Percentiles rank a stretch among this genome's conserved stretches.
phyloP scores from a whole-genome alignment of 768 basidiomycete species.

The Coprinopsis marcescibilis region DNA sequence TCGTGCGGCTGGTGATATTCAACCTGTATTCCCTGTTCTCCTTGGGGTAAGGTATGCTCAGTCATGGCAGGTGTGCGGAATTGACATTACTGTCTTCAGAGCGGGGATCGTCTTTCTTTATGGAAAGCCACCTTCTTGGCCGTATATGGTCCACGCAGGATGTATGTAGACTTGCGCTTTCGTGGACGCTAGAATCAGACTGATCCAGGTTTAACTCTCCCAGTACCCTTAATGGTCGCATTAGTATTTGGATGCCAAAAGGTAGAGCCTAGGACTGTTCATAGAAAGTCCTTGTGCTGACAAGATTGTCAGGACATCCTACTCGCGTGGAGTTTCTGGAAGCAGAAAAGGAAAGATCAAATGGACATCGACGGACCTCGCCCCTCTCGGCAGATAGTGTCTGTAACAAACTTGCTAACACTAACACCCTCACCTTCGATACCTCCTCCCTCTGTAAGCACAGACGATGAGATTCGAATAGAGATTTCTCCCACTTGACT shows the following conservation, averaged over 20 bases:
- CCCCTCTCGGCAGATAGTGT: background rate
- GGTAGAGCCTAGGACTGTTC: constrained; percentile 22
- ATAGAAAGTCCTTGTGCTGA: constrained; percentile 1
- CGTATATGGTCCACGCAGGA: constrained; percentile 46
- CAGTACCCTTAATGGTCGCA: constrained; percentile 46
- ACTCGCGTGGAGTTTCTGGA: constrained; percentile 29
- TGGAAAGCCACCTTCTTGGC: constrained; percentile 20
- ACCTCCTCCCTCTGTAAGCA: background rate
- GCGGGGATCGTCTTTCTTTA: constrained; percentile 34
- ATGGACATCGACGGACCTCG: too few species aligned
- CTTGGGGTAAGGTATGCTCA: constrained; percentile 33
- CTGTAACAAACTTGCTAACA: constrained; percentile 1
- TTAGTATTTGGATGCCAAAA: constrained; percentile 45
- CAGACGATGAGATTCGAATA: background rate
- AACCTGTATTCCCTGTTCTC: constrained; percentile 39
- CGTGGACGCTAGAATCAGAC: background rate
- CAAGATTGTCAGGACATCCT: constrained; percentile 30
- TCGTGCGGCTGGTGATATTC: constrained; percentile 37
- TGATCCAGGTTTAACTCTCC: constrained; percentile 1
- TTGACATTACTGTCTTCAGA: constrained; percentile 16
- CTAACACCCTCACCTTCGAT: constrained; percentile 7
- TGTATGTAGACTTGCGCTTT: constrained; percentile 26
- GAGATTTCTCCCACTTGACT: background rate
- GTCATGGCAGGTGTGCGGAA: background rate
- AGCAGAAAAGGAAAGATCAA: constrained; percentile 5